Evolutionary conservation across 345 rosid species (phyloP), one percentile per base, ranked within the genome.

Genomic region (Microcos paniculata): DNA sequence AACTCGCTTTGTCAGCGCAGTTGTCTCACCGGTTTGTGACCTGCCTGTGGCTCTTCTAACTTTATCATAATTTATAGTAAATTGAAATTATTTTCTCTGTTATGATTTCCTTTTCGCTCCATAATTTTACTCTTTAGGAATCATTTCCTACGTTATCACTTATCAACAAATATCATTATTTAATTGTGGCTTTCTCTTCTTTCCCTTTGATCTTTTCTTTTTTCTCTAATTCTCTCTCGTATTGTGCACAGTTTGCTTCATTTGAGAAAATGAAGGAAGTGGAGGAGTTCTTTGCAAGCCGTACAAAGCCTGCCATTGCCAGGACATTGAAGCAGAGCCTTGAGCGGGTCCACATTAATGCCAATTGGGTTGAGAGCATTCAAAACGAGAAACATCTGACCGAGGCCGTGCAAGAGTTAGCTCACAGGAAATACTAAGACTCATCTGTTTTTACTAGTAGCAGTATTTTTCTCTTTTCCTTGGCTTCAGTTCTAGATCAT

Each of bases 311-410:
- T 35, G 76, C 95, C 0, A 86, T 90, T 57, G 85, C 89, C 3
- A 89, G 99, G 82, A 96, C 98, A 49, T 83, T 93, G 92, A 96
- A 89, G 90, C 99, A 96, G 88, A 90, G 98, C 88, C 74, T 92
- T 23, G 98, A 96, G 67, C 78, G 84, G 62, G 94, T 90, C 23
- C 75, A 77, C 78, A 91, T 93, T 49, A 96, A 90, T 28, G 92
- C 98, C 9, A 88, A 80, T 30, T 92, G 98, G 99, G 97, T 85
- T 46, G 84, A 88, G 79, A 88, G 89, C 86, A 63, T 96, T 74
- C 85, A 72, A 80, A 82, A 83, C 15, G 99, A 96, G 79, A 70
- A 77, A 10, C 24, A 82, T 31, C 88, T 96, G 28, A 76, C 77
- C 0, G 85, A 85, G 30, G 89, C 86, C 0, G 89, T 86, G 59